Evolutionary conservation across 2,329 filamentous ascomycete genomes (phyloP).

Genomic region (Cercospora zeina): DNA sequence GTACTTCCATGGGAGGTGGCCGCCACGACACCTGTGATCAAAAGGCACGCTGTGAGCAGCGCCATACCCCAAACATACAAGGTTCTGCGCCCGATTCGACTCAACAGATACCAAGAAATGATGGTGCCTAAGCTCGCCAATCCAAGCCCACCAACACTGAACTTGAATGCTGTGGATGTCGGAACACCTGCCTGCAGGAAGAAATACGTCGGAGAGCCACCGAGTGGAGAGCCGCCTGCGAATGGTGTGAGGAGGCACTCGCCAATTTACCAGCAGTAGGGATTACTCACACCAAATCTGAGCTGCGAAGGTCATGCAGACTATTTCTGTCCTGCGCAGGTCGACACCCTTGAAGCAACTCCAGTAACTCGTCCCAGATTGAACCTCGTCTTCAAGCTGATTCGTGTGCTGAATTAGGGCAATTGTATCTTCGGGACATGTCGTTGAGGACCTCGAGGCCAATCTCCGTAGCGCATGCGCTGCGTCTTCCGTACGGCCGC

Average conservation of each 20-base stretch:
- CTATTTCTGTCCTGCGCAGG: conserved; percentile 45
- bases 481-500: conserved; percentile 38
- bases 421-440: conserved; percentile 36
- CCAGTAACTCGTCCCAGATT: conserved; percentile 36
- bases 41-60: conserved; percentile 34
- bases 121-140: conserved; percentile 39
- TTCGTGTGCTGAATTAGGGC: conserved; percentile 41
- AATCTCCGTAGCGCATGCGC: conserved; percentile 35
- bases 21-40: conserved; percentile 34
- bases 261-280: background rate
- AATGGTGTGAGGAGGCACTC: background rate
- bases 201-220: conserved; percentile 36
- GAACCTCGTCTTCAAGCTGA: conserved; percentile 40
- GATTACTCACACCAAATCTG: conserved; percentile 18
- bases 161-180: conserved; percentile 32
- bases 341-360: conserved; percentile 46
- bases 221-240: conserved; percentile 3
- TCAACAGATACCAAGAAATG: conserved; percentile 40
- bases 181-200: conserved; percentile 42
- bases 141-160: conserved; percentile 26
- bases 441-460: conserved; percentile 26
- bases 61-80: conserved; percentile 39
- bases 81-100: conserved; percentile 40
- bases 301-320: conserved; percentile 42
- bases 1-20: conserved; percentile 24